Evolutionary conservation across 1,284 basidiomycete genomes (phyloP), one percentile per base, ranked within the genome.

Genomic region (Ganoderma resinaceum): DNA sequence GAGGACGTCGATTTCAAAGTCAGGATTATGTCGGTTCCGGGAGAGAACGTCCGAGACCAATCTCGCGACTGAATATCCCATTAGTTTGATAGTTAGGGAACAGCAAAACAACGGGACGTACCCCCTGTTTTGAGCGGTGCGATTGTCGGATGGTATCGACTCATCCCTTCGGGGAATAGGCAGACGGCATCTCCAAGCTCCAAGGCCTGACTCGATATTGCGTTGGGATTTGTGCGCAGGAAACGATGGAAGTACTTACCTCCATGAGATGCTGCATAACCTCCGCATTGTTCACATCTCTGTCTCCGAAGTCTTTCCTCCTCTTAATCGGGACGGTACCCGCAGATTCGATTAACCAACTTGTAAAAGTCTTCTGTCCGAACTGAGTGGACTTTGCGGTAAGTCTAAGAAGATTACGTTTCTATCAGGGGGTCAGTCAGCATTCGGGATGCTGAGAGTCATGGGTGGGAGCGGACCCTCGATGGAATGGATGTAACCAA

Each of bases 381-480:
- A 96, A 96, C 74, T 93, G 91, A 0, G 94, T 94, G 35, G 92
- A 87, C 77, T 96, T 96, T 14, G 94, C 94, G 0, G 94, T 96
- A 62, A 96, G 80, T 11, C 94, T 87, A 3, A 96, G 80, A 82
- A 95, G 89, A 71, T 90, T 90, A n/a, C 94, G 90, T 55, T 70
- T 72, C 71, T 72, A 70, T 82, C 62, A 7, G 43, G 38, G 31
- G 31, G 43, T 42, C 20, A 60, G 53, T 26, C 7, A 38, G n/a
- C 58, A 61, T 62, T 62, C 52, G 9, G 14, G 9, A 4, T 23
- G 6, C 14, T 33, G 12, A 23, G 33, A 43, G 35, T 16, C 33
- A 18, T 7, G 0, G 23, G 26, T 26, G 33, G 40, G 0, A 12
- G 61, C 82, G 66, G 80, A 90, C 93, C 81, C 84, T 85, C 31